phyloP scores from a whole-genome alignment of 768 basidiomycete species.

The Lepiota brunneoincarnata region DNA sequence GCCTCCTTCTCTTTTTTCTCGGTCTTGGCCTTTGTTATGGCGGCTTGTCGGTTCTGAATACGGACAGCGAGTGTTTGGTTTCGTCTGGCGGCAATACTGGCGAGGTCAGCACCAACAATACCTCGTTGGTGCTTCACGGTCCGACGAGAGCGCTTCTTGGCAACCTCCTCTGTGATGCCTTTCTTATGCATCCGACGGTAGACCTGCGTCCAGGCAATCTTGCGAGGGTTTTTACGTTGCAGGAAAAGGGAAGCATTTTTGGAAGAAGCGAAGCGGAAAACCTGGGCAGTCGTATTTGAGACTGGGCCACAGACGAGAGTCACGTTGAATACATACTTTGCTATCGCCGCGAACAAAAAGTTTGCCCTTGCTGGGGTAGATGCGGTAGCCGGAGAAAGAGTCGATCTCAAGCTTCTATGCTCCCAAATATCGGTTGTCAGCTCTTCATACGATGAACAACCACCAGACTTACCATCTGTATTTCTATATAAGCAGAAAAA shows the following conservation, averaged over 20 bases:
- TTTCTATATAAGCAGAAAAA: conserved; percentile 14
- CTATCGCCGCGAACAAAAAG: conserved; percentile 94
- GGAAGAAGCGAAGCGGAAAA: conserved; percentile 92
- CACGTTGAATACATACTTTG: conserved; percentile 58
- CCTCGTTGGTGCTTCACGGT: conserved; percentile 98
- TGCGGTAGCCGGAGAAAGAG: conserved; percentile 94
- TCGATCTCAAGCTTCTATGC: conserved; percentile 96
- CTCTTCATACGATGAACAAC: not conserved
- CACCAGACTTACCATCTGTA: conserved; percentile 40
- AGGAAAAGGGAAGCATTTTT: conserved; percentile 97
- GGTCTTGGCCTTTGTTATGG: conserved; percentile 91
- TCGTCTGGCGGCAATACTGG: conserved; percentile 86
- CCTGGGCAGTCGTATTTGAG: conserved; percentile 37
- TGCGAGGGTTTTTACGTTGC: conserved; percentile 99
- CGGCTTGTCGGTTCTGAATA: conserved; percentile 74
- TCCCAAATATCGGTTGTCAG: conserved; percentile 21
- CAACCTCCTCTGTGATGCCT: conserved; percentile 98
- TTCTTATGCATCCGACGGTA: conserved; percentile 99
- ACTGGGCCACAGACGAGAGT: not conserved
- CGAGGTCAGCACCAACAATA: conserved; percentile 94
- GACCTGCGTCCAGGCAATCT: conserved; percentile 95
- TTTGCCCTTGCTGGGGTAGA: conserved; percentile 98
- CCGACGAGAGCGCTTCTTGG: conserved; percentile 97
- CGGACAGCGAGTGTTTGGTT: conserved; percentile 89
- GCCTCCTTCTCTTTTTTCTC: conserved; percentile 97